Evolutionary conservation across 2,329 filamentous ascomycete genomes (phyloP).

Genomic region (Fusarium sp.): DNA sequence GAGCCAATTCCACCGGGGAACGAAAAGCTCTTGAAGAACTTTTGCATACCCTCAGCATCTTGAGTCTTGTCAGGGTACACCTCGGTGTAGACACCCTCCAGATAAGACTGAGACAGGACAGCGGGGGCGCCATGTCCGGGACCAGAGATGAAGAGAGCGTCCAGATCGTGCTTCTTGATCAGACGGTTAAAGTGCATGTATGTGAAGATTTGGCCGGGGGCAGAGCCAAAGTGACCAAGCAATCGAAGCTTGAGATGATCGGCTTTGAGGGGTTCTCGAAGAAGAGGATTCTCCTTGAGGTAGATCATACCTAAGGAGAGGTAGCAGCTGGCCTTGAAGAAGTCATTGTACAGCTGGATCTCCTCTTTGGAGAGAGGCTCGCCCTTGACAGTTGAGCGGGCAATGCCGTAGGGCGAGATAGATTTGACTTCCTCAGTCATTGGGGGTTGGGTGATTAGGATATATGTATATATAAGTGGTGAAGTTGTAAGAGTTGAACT

Average conservation of each 20-base stretch:
- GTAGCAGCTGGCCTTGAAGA: constrained; percentile 79
- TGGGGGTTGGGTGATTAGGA: constrained; percentile 27
- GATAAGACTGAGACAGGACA: constrained; percentile 78
- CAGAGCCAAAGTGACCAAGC: constrained; percentile 81
- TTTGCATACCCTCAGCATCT: constrained; percentile 73
- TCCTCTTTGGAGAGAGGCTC: constrained; percentile 72
- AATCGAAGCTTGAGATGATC: constrained; percentile 79
- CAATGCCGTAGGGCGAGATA: constrained; percentile 71
- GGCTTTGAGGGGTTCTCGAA: constrained; percentile 72
- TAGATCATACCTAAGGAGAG: constrained; percentile 84
- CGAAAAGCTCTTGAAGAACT: constrained; percentile 85
- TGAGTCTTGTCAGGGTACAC: constrained; percentile 79
- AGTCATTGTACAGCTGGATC: constrained; percentile 73
- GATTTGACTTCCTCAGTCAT: constrained; percentile 57
- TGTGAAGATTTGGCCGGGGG: constrained; percentile 82
- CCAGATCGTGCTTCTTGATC: constrained; percentile 81
- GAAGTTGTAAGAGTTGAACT: constrained; percentile 35
- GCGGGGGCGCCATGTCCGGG: constrained; percentile 82
- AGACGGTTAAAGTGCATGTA: constrained; percentile 85
- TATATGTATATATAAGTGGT: constrained; percentile 12
- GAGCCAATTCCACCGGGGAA: constrained; percentile 83
- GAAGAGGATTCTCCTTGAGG: constrained; percentile 76
- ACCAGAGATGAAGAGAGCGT: constrained; percentile 78
- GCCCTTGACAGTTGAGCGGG: constrained; percentile 71
- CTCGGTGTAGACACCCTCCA: constrained; percentile 81